A percentile compares a stretch with the other conserved stretches of the same genome.
Evolutionary conservation across 495 filamentous ascomycete species (phyloP).

Genomic region (Barbatosphaeria neglecta): DNA sequence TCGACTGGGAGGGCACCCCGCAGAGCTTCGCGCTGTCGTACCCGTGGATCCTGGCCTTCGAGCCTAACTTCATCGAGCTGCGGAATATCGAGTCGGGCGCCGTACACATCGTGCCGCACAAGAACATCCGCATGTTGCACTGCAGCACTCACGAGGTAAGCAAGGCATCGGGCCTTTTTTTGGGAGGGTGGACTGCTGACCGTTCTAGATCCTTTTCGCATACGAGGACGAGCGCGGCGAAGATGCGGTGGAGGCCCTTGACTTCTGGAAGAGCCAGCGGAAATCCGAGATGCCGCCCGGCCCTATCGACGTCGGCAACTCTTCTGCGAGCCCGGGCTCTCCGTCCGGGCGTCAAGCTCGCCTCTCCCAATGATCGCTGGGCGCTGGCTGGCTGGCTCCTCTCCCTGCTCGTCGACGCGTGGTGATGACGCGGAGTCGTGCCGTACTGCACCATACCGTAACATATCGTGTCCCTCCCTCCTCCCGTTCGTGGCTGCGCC

Average conservation of each 20-base stretch:
- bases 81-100: slow-evolving; percentile 85
- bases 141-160: slow-evolving; percentile 89
- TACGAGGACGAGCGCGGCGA: slow-evolving; percentile 95
- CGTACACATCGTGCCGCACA: slow-evolving; percentile 88
- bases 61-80: slow-evolving; percentile 97
- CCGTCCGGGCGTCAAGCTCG: neutral
- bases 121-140: slow-evolving; percentile 94
- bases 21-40: slow-evolving; percentile 84
- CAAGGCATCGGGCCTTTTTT: slow-evolving; percentile 4
- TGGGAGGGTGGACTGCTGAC: slow-evolving; percentile 9
- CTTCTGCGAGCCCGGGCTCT: neutral
- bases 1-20: slow-evolving; percentile 93
- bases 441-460: too few relatives aligned
- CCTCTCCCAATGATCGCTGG: neutral
- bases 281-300: slow-evolving; percentile 20
- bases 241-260: slow-evolving; percentile 87
- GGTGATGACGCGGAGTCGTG: too few relatives aligned
- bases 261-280: slow-evolving; percentile 75
- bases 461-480: too few relatives aligned
- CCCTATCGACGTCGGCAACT: neutral
- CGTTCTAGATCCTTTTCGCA: slow-evolving; percentile 72
- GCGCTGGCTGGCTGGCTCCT: too few relatives aligned
- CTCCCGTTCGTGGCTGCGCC: too few relatives aligned
- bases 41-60: slow-evolving; percentile 94
- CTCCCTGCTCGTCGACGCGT: too few relatives aligned